phyloP scores from a whole-genome alignment of 768 basidiomycete species.

The Holtermannia corniformis region DNA sequence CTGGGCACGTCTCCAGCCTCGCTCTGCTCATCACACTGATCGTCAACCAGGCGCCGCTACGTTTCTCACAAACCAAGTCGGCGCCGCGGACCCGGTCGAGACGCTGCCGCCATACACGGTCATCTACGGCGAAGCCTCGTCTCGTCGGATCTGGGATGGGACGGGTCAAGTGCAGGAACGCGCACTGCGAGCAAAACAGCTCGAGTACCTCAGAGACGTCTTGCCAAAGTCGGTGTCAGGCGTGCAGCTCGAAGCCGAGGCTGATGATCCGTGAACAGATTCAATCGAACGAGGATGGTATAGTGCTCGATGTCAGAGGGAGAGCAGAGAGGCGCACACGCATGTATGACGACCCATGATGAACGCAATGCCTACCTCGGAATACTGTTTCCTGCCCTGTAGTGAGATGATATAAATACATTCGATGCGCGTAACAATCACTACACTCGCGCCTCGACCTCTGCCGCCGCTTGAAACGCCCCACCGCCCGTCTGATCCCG shows the following conservation, averaged over 20 bases:
- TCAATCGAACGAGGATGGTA: conserved; percentile 13
- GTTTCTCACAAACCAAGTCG: conserved; percentile 6
- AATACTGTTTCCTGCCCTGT: too few relatives aligned
- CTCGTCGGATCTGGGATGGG: conserved; percentile 74
- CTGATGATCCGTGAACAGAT: conserved; percentile 3
- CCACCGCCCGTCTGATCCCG: conserved; percentile 7
- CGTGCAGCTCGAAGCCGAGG: background rate
- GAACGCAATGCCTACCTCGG: too few relatives aligned
- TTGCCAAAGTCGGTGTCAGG: conserved; percentile 27
- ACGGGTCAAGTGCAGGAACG: conserved; percentile 72
- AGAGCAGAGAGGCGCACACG: too few relatives aligned
- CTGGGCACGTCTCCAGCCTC: conserved; percentile 48
- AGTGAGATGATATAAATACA: background rate
- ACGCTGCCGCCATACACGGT: conserved; percentile 71
- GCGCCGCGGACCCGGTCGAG: conserved; percentile 48
- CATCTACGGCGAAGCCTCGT: conserved; percentile 61
- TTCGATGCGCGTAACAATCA: background rate
- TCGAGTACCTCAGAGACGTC: conserved; percentile 83
- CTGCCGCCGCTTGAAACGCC: background rate
- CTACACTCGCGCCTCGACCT: background rate
- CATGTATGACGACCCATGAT: too few relatives aligned
- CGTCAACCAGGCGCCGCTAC: conserved; percentile 12
- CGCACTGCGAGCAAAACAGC: conserved; percentile 75
- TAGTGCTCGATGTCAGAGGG: background rate
- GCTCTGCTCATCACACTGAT: background rate